phyloP scores from a whole-genome alignment of 495 filamentous ascomycete genomes.

The Aspergillus conjunctus region DNA sequence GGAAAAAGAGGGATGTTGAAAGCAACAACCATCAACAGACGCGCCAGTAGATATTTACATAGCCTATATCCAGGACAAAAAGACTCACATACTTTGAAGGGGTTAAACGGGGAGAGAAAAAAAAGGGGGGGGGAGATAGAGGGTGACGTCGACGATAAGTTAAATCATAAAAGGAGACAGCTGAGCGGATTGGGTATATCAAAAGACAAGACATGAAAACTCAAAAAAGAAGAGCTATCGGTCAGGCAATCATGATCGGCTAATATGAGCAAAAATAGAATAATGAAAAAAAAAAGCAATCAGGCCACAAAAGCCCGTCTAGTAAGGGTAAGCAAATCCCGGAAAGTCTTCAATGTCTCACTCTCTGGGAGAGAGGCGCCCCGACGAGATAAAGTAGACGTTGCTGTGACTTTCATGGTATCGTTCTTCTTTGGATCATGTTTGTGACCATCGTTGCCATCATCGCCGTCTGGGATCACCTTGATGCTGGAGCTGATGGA shows the following conservation, averaged over 20 bases:
- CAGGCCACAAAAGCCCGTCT: slow-evolving; percentile 29
- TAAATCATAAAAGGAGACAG: slow-evolving; percentile 3
- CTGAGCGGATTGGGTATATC: slow-evolving; percentile 22
- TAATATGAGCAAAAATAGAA: slow-evolving; percentile 5
- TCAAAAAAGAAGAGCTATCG: slow-evolving; percentile 12
- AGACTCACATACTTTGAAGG: slow-evolving; percentile 24
- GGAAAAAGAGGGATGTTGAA: not conserved
- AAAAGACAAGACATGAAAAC: slow-evolving; percentile 35
- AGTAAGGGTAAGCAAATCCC: slow-evolving; percentile 18
- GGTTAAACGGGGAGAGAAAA: slow-evolving; percentile 19
- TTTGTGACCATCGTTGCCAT: slow-evolving; percentile 18
- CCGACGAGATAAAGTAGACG: slow-evolving; percentile 7
- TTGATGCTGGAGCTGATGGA: slow-evolving; percentile 54
- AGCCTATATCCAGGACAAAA: slow-evolving; percentile 9
- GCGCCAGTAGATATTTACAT: slow-evolving; percentile 19
- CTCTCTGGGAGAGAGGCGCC: slow-evolving; percentile 7
- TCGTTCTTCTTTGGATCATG: slow-evolving; percentile 30
- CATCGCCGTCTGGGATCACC: slow-evolving; percentile 50
- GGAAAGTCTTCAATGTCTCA: slow-evolving; percentile 19
- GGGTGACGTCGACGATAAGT: not conserved
- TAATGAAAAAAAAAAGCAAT: slow-evolving; percentile 5
- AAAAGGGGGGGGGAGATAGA: slow-evolving; percentile 15
- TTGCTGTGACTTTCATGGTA: slow-evolving; percentile 29
- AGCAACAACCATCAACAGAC: not conserved
- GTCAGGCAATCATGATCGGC: slow-evolving; percentile 21